Evolutionary conservation across 2,329 filamentous ascomycete species (phyloP), one percentile per base, ranked within the genome.

Genomic region (Penicillium sp.): DNA sequence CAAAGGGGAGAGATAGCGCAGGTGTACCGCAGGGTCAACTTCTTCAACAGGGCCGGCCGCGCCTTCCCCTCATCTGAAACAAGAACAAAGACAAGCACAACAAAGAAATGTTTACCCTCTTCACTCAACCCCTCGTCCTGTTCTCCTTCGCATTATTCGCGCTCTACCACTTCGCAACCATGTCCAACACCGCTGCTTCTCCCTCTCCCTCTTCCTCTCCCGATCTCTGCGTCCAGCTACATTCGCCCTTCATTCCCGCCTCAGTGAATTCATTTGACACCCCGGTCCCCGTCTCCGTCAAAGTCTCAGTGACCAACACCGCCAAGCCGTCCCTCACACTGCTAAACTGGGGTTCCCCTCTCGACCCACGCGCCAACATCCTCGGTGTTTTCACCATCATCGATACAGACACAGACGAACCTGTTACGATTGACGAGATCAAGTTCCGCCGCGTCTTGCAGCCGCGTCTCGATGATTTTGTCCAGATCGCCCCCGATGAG

Each of bases 331-430:
- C 71, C 15, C 58, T 78, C 15, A 79, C 73, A 0, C 48, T 80
- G 5, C 66, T 81, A 3, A 71, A 66, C 62, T 81, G 77, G 77
- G 72, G 69, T 3, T 76, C 70, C 5, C 77, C 76, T 1, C 67
- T 80, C 3, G 78, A 79, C 55, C 62, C 68, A 7, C 66, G 64
- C 7, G 76, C 75, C 6, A 66, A 66, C 21, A 58, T 72, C 6
- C 66, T 76, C n/a, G 71, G 73, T 7, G 56, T 76, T 17, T 76
- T 76, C 49, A 59, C 70, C 13, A 58, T 76, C 7, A 65, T 58
- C 38, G 72, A 77, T 54, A 64, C 61, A 35, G 62, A 64, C 17
- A 64, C 61, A 7, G 64, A 67, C 23, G 53, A 66, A 19, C n/a
- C 60, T 6, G 56, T 76, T 3, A 58, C 71, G 0, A 62, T 75